A percentile compares a stretch with the other conserved stretches of the same genome.
These are phyloP conservation scores for Panaeolus cyanescens DNA, from an alignment of 768 basidiomycete genomes.

Conservation along the genomic window DNA sequence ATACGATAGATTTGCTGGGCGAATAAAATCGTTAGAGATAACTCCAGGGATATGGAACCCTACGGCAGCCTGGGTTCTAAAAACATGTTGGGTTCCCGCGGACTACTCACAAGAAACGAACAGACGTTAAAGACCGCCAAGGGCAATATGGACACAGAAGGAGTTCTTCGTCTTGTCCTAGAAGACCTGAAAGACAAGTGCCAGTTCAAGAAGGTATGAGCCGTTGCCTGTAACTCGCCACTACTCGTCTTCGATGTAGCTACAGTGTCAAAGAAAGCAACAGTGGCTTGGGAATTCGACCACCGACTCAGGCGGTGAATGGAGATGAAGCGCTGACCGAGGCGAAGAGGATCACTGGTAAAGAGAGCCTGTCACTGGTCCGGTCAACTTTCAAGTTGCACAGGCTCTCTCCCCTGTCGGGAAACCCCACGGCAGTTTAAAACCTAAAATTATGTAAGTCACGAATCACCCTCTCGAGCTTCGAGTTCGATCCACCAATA, in stretches of 20 bases:
- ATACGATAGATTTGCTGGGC: not conserved
- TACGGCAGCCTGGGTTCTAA: not conserved
- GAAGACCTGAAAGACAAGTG: not conserved
- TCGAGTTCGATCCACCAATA: not conserved
- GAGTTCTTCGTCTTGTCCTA: not conserved
- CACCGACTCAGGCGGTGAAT: not conserved
- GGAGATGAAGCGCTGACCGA: not conserved
- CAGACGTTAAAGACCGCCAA: not conserved
- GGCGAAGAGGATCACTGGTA: not conserved
- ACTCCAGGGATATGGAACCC: not conserved
- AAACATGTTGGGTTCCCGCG: not conserved
- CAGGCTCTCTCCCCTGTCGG: not conserved
- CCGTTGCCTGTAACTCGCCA: not conserved
- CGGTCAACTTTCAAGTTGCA: too few species aligned
- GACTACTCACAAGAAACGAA: not conserved
- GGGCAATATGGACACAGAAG: not conserved
- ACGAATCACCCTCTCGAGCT: not conserved
- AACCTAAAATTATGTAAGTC: not conserved
- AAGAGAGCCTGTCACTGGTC: too few species aligned
- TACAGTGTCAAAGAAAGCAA: not conserved
- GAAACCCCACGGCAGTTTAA: not conserved
- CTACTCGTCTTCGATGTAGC: not conserved
- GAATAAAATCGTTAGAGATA: not conserved
- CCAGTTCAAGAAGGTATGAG: not conserved
- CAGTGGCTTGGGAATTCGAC: not conserved